Percentiles rank a stretch among this genome's conserved stretches.
Evolutionary conservation across 345 rosid species (phyloP).

Genomic region (Eucalyptus erythrocorys): DNA sequence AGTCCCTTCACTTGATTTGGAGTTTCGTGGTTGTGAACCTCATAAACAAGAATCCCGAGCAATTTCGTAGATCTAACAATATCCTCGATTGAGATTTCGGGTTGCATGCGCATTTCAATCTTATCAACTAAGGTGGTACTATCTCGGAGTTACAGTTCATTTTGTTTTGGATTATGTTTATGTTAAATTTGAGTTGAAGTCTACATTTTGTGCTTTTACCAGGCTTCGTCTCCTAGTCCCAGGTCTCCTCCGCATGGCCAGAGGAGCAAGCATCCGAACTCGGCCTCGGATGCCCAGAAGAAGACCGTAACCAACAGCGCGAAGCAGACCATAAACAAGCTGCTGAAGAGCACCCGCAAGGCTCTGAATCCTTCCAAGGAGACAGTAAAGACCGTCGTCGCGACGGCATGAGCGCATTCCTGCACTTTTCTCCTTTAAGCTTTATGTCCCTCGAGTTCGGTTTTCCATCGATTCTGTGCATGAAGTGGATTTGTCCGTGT

Average conservation of each 20-base stretch:
- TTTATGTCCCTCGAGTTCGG: neutral
- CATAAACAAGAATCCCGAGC: neutral
- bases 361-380: slow-evolving; percentile 3
- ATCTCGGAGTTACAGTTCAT: neutral
- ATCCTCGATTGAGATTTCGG: neutral
- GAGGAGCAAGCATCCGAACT: neutral
- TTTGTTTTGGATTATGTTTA: neutral
- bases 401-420: neutral
- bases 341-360: slow-evolving; percentile 6
- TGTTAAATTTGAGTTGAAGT: neutral
- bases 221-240: neutral
- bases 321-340: slow-evolving; percentile 9
- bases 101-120: neutral
- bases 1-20: neutral
- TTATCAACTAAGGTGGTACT: neutral
- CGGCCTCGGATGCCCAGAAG: neutral
- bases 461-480: neutral
- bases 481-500: neutral
- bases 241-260: neutral
- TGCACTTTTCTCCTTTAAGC: neutral
- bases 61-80: neutral
- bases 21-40: neutral
- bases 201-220: neutral
- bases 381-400: neutral
- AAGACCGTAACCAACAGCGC: neutral